Conservation (phyloP, 129 eudicot genomes). For the Saposhnikovia divaricata region DNA sequence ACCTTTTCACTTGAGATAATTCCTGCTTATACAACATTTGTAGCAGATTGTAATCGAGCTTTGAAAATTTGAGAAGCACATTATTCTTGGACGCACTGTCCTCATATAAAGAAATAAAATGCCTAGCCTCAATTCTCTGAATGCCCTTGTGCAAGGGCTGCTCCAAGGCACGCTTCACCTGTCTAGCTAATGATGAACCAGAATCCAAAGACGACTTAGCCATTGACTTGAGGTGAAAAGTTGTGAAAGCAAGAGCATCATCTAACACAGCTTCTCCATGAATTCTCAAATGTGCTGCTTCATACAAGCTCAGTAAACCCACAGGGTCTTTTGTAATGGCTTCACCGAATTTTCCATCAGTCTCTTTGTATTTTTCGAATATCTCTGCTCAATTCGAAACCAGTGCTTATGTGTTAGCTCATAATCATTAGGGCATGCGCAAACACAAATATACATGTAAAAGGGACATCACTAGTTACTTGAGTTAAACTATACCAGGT, state of each 20-base stretch:
- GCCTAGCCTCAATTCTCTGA: constrained; percentile 18
- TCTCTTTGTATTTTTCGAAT: constrained; percentile 18
- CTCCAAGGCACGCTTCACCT: constrained; percentile 16
- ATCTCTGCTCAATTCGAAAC: background rate
- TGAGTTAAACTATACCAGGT: too few species aligned
- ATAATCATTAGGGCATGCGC: too few species aligned
- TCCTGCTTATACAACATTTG: constrained; percentile 26
- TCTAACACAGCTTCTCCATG: constrained; percentile 1
- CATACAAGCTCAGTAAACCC: background rate
- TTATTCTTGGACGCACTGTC: constrained; percentile 7
- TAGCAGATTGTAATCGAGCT: constrained; percentile 18
- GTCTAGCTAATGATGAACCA: background rate
- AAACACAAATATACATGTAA: too few species aligned
- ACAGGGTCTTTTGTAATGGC: background rate
- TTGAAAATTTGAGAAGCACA: constrained; percentile 16
- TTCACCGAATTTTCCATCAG: constrained; percentile 11
- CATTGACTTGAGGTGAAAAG: background rate
- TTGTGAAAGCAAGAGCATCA: background rate
- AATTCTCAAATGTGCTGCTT: constrained; percentile 5
- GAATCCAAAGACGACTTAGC: background rate
- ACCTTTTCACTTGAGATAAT: constrained; percentile 18
- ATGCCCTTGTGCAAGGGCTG: constrained; percentile 19
- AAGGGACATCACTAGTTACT: too few species aligned
- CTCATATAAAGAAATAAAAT: constrained; percentile 13
- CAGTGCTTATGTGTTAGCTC: background rate